Percentiles rank a stretch among this genome's conserved stretches.
Evolutionary conservation across 148 eudicot species (phyloP).

Genomic region (Chenopodium quinoa): DNA sequence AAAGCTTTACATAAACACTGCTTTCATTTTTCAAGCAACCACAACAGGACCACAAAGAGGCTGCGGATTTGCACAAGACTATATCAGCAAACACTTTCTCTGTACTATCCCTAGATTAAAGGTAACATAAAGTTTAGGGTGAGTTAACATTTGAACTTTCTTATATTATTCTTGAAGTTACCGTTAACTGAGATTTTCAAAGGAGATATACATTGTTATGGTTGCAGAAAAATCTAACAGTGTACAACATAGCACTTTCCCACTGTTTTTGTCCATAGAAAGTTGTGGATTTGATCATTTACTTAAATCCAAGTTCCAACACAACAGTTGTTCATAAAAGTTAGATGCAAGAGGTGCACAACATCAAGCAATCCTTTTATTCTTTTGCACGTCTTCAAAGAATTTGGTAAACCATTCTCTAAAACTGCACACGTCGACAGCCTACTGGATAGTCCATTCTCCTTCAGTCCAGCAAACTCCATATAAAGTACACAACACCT

Average conservation of each 20-base stretch:
- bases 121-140: not conserved
- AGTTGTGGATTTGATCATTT: not conserved
- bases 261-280: not conserved
- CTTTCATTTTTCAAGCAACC: constrained; percentile 1
- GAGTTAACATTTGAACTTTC: not conserved
- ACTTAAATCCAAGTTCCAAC: not conserved
- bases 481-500: not conserved
- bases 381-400: not conserved
- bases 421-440: not conserved
- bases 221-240: not conserved
- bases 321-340: not conserved
- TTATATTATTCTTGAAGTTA: not conserved
- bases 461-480: not conserved
- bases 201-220: not conserved
- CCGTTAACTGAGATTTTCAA: not conserved
- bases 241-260: not conserved
- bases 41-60: not conserved
- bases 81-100: not conserved
- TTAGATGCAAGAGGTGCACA: not conserved
- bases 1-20: not conserved
- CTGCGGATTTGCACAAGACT: not conserved
- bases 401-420: not conserved
- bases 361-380: not conserved
- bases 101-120: not conserved
- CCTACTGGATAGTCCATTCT: not conserved